phyloP scores from a whole-genome alignment of 345 rosid species.

The Nephelium lappaceum region DNA sequence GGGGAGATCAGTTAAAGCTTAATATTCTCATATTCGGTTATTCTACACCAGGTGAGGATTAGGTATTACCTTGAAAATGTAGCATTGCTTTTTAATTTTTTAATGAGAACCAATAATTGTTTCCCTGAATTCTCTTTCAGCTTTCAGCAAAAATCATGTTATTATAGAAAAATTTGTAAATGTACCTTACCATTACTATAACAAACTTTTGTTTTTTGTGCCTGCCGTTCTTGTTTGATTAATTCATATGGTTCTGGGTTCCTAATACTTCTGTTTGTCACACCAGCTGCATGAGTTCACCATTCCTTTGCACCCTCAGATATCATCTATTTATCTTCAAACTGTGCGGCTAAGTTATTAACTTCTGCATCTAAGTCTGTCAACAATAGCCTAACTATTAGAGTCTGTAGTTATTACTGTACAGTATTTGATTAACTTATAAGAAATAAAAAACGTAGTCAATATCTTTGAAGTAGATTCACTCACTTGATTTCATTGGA shows the following conservation, averaged over 20 bases:
- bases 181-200: neutral
- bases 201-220: neutral
- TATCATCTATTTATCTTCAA: neutral
- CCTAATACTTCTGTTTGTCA: neutral
- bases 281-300: neutral
- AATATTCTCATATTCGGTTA: neutral
- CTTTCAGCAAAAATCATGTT: neutral
- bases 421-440: neutral
- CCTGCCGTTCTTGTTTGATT: neutral
- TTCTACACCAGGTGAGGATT: constrained; percentile 24
- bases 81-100: neutral
- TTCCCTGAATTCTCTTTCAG: neutral
- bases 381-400: neutral
- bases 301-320: neutral
- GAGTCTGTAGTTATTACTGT: neutral
- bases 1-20: constrained; percentile 26
- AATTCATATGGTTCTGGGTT: neutral
- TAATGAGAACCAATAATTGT: neutral
- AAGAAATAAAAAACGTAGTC: neutral
- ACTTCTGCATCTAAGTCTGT: neutral
- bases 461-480: neutral
- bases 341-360: neutral
- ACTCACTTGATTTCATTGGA: neutral
- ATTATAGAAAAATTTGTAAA: neutral
- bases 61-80: constrained; percentile 3